Evolutionary conservation across 2,329 filamentous ascomycete genomes (phyloP).

Genomic region (Diaporthe citri): DNA sequence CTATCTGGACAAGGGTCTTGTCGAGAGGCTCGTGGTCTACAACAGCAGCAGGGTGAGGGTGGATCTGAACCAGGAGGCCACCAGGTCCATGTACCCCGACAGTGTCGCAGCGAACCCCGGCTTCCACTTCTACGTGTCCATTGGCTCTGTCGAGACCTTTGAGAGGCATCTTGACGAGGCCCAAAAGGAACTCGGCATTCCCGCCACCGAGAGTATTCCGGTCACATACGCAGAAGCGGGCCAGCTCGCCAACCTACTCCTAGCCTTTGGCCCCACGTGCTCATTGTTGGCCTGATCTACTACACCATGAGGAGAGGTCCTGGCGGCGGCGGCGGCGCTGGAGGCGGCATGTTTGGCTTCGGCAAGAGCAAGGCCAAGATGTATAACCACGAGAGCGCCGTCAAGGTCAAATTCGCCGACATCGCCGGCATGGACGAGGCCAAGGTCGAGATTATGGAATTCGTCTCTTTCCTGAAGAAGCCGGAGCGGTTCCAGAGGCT

Average conservation of each 20-base stretch:
- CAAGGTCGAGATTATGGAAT: slow-evolving; percentile 99
- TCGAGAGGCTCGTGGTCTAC: slow-evolving; percentile 90
- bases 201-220: slow-evolving; percentile 88
- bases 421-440: slow-evolving; percentile 99
- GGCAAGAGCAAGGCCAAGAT: slow-evolving; percentile 95
- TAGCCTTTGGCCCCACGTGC: slow-evolving; percentile 87
- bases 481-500: slow-evolving; percentile 93
- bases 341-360: slow-evolving; percentile 92
- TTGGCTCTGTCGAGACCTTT: slow-evolving; percentile 94
- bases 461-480: slow-evolving; percentile 96
- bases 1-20: slow-evolving; percentile 95
- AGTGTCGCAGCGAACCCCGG: slow-evolving; percentile 75
- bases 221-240: slow-evolving; percentile 88
- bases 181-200: slow-evolving; percentile 88
- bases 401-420: slow-evolving; percentile 97
- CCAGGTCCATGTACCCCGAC: slow-evolving; percentile 80
- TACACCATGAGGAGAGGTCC: slow-evolving; percentile 84
- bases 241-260: slow-evolving; percentile 78
- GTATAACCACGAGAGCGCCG: slow-evolving; percentile 96
- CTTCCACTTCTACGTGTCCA: slow-evolving; percentile 93
- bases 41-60: slow-evolving; percentile 76
- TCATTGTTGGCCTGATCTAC: slow-evolving; percentile 86
- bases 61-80: slow-evolving; percentile 82
- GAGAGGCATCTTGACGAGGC: slow-evolving; percentile 90
- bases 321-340: slow-evolving; percentile 72